phyloP scores from a whole-genome alignment of 2,329 filamentous ascomycete species.

The Fusarium sp. region DNA sequence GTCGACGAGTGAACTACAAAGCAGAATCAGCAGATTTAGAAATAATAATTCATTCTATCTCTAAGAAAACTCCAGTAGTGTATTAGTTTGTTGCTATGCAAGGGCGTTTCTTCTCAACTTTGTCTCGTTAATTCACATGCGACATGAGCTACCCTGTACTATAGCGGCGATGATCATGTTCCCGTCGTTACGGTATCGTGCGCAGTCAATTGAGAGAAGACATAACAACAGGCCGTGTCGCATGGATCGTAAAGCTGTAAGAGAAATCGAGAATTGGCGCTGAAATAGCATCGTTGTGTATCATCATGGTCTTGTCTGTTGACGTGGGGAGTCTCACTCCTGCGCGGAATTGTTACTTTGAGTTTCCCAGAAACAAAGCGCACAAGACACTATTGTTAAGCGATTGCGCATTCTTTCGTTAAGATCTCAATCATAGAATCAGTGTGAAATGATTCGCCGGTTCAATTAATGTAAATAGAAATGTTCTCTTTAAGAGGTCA shows the following conservation, averaged over 20 bases:
- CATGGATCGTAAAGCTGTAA: accelerated
- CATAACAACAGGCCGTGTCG: neutral
- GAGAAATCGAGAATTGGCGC: accelerated
- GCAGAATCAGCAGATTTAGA: neutral
- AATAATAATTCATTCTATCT: accelerated
- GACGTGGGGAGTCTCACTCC: neutral
- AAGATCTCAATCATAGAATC: neutral
- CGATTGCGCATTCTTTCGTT: accelerated
- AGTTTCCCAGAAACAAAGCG: too few relatives aligned
- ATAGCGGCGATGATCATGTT: neutral
- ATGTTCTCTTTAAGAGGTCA: too few relatives aligned
- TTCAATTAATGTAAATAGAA: accelerated
- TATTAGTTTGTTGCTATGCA: neutral
- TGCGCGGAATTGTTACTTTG: too few relatives aligned
- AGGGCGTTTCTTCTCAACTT: accelerated
- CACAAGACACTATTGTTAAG: too few relatives aligned
- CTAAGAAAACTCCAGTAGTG: neutral
- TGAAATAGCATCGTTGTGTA: neutral
- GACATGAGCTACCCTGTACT: neutral
- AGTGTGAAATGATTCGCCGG: too few relatives aligned
- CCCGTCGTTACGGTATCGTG: neutral
- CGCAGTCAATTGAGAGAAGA: neutral
- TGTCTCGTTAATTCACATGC: neutral
- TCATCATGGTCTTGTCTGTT: neutral
- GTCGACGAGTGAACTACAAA: neutral